phyloP scores from a whole-genome alignment of 2,329 filamentous ascomycete species.

The Xylaria multiplex region DNA sequence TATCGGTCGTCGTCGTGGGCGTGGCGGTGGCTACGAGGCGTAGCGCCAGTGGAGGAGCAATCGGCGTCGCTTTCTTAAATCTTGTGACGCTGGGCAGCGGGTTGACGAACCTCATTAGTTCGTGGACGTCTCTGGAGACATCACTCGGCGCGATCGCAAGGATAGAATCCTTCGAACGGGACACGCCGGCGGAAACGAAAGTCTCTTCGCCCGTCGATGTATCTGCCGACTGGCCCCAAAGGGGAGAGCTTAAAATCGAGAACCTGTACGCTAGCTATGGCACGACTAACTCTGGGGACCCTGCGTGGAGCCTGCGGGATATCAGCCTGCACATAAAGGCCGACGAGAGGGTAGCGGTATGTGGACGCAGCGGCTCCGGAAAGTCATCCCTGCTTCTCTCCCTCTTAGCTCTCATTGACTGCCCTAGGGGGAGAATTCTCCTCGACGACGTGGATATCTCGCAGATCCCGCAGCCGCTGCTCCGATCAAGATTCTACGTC shows the following conservation, averaged over 20 bases:
- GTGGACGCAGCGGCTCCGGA: constrained; percentile 34
- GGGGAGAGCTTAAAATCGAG: constrained; percentile 37
- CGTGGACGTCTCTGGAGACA: constrained; percentile 35
- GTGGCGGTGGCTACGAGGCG: constrained; percentile 55
- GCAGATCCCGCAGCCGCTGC: constrained; percentile 65
- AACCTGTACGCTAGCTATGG: constrained; percentile 39
- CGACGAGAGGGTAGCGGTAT: constrained; percentile 51
- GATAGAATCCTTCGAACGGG: constrained; percentile 41
- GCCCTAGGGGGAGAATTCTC: constrained; percentile 64
- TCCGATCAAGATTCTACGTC: constrained; percentile 72
- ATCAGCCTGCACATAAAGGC: constrained; percentile 53
- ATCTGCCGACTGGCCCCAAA: constrained; percentile 27
- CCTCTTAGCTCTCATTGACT: constrained; percentile 52
- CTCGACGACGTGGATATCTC: constrained; percentile 71
- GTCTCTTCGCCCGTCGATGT: constrained; percentile 29
- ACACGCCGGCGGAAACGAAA: constrained; percentile 40
- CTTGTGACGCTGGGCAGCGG: constrained; percentile 43
- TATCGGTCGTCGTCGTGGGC: constrained; percentile 58
- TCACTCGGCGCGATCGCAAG: constrained; percentile 35
- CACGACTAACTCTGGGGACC: not conserved
- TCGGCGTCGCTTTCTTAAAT: constrained; percentile 54
- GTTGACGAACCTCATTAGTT: constrained; percentile 29
- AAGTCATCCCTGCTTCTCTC: constrained; percentile 35
- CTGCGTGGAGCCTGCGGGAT: constrained; percentile 37
- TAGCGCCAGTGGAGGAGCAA: constrained; percentile 45